Conservation (phyloP, 2,329 filamentous ascomycete genomes). For the Claviceps fusiformis region DNA sequence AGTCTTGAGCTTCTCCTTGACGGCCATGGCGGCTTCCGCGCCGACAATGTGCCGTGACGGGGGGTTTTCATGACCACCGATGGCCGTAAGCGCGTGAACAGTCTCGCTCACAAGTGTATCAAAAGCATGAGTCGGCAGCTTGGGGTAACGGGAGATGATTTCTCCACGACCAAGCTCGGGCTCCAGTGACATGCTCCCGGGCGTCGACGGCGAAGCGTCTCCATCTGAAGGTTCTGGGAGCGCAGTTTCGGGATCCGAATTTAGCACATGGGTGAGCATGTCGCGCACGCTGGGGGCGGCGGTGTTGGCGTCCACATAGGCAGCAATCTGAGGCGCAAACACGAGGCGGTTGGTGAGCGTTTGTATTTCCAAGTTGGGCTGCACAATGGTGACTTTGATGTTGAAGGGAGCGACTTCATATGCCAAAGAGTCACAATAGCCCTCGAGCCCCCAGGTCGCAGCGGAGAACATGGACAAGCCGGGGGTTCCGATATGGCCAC, state of each 20-base stretch:
- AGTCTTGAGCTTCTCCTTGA: slow-evolving; percentile 93
- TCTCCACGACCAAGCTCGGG: slow-evolving; percentile 23
- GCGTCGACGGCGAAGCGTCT: slow-evolving; percentile 17
- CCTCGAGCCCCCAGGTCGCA: slow-evolving; percentile 87
- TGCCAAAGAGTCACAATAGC: slow-evolving; percentile 86
- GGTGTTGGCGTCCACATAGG: slow-evolving; percentile 22
- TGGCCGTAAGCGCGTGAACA: slow-evolving; percentile 78
- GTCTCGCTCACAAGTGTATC: slow-evolving; percentile 75
- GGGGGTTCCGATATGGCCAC: slow-evolving; percentile 84
- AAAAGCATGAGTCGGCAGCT: slow-evolving; percentile 52
- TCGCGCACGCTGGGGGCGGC: slow-evolving; percentile 71
- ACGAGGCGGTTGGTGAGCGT: slow-evolving; percentile 77
- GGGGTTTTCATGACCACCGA: slow-evolving; percentile 91
- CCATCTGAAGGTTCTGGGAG: slow-evolving; percentile 20
- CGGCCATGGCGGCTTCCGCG: slow-evolving; percentile 70
- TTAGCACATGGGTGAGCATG: slow-evolving; percentile 68
- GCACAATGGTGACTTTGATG: slow-evolving; percentile 88
- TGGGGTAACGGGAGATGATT: slow-evolving; percentile 58
- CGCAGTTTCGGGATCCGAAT: slow-evolving; percentile 56
- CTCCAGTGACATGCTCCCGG: slow-evolving; percentile 19
- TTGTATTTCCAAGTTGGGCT: slow-evolving; percentile 86
- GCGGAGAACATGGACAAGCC: slow-evolving; percentile 85
- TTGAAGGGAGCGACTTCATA: slow-evolving; percentile 97
- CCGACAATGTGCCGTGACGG: slow-evolving; percentile 90
- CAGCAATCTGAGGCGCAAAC: slow-evolving; percentile 64